A percentile compares a stretch with the other conserved stretches of the same genome.
These are phyloP conservation scores for Tillandsia fasciculata DNA, from an alignment of 176 grass and related monocot species.

Conservation along the genomic window DNA sequence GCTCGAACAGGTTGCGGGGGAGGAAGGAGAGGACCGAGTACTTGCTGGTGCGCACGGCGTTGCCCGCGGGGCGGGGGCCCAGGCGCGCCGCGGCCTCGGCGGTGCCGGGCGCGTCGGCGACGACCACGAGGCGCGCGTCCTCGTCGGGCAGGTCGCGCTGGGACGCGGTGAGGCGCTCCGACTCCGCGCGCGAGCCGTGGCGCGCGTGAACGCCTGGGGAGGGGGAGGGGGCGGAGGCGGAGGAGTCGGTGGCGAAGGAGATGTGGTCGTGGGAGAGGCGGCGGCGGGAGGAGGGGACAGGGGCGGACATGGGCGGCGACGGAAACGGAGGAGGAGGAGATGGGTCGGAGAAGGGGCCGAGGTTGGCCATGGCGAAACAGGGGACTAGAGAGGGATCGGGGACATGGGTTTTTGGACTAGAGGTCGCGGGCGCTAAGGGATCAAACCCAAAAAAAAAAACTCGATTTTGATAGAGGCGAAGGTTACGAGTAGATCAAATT, in stretches of 20 bases:
- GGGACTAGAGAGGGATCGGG: neutral
- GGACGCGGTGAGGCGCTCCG: slow-evolving; percentile 53
- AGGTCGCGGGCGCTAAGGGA: no score
- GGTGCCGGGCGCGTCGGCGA: slow-evolving; percentile 40
- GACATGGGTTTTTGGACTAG: neutral
- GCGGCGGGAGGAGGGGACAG: neutral
- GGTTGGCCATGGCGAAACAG: neutral
- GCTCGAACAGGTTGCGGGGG: slow-evolving; percentile 90
- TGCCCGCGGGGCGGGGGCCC: slow-evolving; percentile 39
- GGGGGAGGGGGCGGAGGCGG: slow-evolving; percentile 2
- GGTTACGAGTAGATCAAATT: no score
- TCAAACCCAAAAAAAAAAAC: no score
- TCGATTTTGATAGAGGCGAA: no score
- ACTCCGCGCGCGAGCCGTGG: slow-evolving; percentile 48
- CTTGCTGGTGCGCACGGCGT: slow-evolving; percentile 80
- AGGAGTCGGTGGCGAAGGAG: slow-evolving; percentile 8
- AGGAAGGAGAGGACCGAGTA: slow-evolving; percentile 86
- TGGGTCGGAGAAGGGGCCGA: neutral
- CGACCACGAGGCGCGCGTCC: slow-evolving; percentile 55
- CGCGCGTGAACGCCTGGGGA: neutral
- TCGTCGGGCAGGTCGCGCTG: slow-evolving; percentile 66
- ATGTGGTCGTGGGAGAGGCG: neutral
- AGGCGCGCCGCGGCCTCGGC: slow-evolving; percentile 21
- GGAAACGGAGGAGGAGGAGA: neutral
- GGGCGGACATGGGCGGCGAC: neutral